These are phyloP conservation scores for Rhodofomes roseus DNA, from an alignment of 1,284 basidiomycete species.

Conservation along the genomic window DNA sequence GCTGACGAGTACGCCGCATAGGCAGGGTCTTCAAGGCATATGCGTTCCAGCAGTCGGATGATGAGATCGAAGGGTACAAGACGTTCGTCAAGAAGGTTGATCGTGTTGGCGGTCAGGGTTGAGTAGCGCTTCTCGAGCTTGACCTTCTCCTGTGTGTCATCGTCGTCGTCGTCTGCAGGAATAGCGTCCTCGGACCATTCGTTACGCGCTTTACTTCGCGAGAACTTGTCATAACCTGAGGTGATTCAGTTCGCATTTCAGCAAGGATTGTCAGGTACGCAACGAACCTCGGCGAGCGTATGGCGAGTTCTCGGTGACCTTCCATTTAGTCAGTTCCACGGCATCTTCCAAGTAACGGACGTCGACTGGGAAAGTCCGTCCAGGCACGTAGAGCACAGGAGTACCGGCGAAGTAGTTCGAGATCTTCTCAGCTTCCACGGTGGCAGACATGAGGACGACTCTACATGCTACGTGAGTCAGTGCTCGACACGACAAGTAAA, in stretches of 20 bases:
- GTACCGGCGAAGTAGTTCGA: slow-evolving; percentile 92
- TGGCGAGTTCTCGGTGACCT: slow-evolving; percentile 78
- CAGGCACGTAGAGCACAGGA: slow-evolving; percentile 87
- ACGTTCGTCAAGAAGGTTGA: slow-evolving; percentile 88
- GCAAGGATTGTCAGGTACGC: too few relatives aligned
- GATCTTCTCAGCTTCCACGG: slow-evolving; percentile 92
- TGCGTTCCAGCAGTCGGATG: slow-evolving; percentile 76
- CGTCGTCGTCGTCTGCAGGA: slow-evolving; percentile 66
- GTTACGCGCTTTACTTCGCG: slow-evolving; percentile 54
- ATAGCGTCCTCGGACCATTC: slow-evolving; percentile 77
- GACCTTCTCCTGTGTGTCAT: slow-evolving; percentile 53
- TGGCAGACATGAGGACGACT: slow-evolving; percentile 97
- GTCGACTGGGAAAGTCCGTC: slow-evolving; percentile 96
- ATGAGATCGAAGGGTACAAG: slow-evolving; percentile 91
- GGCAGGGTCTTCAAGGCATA: slow-evolving; percentile 72
- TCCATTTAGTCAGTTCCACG: slow-evolving; percentile 84
- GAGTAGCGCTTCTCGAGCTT: slow-evolving; percentile 76
- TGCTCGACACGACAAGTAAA: not conserved
- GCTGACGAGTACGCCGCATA: slow-evolving; percentile 73
- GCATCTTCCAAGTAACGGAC: slow-evolving; percentile 91
- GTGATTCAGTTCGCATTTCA: not conserved
- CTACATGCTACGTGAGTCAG: slow-evolving; percentile 36
- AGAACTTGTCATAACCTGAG: slow-evolving; percentile 57
- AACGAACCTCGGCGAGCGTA: slow-evolving; percentile 71
- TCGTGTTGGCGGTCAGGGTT: slow-evolving; percentile 68